Base-by-base conservation (phyloP, 129 eudicot genomes). In the Solidago caesia region DNA sequence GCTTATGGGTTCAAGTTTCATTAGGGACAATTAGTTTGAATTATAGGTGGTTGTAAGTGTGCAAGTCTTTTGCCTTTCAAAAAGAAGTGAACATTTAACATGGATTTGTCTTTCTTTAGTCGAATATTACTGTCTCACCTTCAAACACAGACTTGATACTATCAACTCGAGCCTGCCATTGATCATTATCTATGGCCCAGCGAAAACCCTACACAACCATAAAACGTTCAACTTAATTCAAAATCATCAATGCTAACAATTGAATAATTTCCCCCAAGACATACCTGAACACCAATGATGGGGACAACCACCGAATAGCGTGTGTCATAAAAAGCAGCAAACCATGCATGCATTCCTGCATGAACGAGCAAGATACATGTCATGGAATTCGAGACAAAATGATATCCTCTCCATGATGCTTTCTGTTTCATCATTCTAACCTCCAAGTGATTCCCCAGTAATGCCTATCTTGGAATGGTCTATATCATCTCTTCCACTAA, bases 381-480 rank as follows among this genome's bases (percentile, higher is more conserved):
- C 67, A 53, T 57, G 46, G 42, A 47, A 11, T 58, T 67, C 65
- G n/a, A 61, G 46, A 46, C 68, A 65, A 45, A 67, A 53, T 39
- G 8, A 15, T 51, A 11, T 11, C 4, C 7, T 4, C 7, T 14
- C 15, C 14, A 57, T 59, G 21, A 43, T 11, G 46, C 21, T 68
- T 45, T 7, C 55, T 74, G 67, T 70, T 78, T 58, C 60, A 74
- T 75, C 51, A 26, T 16, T 27, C 78, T 52, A 45, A 92, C 99
- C 99, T 89, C 97, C 99, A 76, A 95, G 99, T 74, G 99, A 95
- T 87, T 91, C 99, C 51, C 99, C 97, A 21, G 99, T 88, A 43
- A 91, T 95, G 75, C 99, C 99, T 77, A 91, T 95, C 74, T 75
- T 87, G 29, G 83, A 81, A 47, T 86, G 86, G 80, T 95, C 96